Base-by-base conservation (phyloP, 169 alveolate species). In the Plasmodium vivax region DNA sequence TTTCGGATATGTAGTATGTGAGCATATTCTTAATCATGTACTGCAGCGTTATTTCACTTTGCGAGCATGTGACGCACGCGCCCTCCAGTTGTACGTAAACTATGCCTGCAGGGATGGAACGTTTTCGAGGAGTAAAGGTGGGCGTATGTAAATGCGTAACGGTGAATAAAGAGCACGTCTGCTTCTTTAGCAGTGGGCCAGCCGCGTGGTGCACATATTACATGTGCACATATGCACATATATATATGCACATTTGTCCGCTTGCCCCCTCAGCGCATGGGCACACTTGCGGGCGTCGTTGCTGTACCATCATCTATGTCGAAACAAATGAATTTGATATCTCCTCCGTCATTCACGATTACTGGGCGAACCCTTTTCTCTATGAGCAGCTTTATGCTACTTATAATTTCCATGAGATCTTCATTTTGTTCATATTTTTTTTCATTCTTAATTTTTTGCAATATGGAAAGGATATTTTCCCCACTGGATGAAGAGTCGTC, bases 11-110 rank as follows among this genome's bases (percentile, higher is more conserved):
- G 77, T 96, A 96, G 88, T 96, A 96, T 93, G 96, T 92, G 41
- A 96, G 85, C 96, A 95, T 96, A 34, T 96, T 96, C 85, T 96
- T 96, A 56, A 96, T 96, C 97, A 96, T 96, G 87, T 95, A 96
- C 92, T 96, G 96, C 19, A 96, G 95, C 27, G 97, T 96, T 27
- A 95, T 56, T 91, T 96, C 97, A 85, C 97, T 95, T 87, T 96
- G 97, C 54, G 96, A 92, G 43, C 97, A 96, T 32, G 97, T 96
- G 36, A 95, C 96, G 75, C 97, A 96, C 1, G 97, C 97, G 45
- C 97, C 97, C 81, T 96, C 95, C 73, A 96, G 87, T 41, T 95
- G 96, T 9, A 96, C 97, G 82, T 95, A 96, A 62, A 96, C 97
- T 58, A 77, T 80, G 23, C 97, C 97, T 96, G 77, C 47, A n/a